A percentile compares a stretch with the other conserved stretches of the same genome.
Conservation (phyloP, 139 green algal genomes). For the Ostreobium quekettii region DNA sequence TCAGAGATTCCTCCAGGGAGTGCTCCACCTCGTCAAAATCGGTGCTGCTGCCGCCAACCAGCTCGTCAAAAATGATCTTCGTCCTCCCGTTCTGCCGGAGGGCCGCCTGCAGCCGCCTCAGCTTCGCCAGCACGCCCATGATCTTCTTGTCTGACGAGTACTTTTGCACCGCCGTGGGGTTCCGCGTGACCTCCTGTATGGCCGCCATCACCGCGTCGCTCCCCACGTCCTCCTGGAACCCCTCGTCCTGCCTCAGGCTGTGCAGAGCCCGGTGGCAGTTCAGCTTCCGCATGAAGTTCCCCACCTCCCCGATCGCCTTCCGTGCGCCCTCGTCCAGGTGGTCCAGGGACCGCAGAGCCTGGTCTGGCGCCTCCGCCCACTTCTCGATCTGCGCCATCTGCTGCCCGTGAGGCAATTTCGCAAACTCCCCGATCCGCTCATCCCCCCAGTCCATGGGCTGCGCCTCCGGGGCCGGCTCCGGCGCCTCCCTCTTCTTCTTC, state of each 20-base stretch:
- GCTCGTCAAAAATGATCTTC: conserved; percentile 17
- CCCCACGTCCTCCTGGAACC: conserved; percentile 11
- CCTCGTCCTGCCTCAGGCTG: neutral
- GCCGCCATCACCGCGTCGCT: neutral
- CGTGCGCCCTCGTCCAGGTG: conserved; percentile 6
- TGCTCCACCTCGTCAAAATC: neutral
- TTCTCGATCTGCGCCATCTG: conserved; percentile 2
- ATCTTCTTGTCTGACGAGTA: conserved; percentile 6
- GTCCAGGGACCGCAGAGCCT: neutral
- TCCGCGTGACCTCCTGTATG: conserved; percentile 2
- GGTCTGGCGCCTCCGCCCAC: conserved; percentile 8
- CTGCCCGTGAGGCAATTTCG: no score
- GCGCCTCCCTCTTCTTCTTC: no score
- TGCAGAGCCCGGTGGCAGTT: conserved; percentile 9
- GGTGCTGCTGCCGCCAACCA: neutral
- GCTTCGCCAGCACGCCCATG: conserved; percentile 21
- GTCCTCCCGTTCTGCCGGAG: conserved; percentile 19
- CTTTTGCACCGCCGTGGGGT: conserved; percentile 4
- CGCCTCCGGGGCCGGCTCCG: no score
- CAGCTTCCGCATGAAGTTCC: conserved; percentile 18
- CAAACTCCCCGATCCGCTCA: no score
- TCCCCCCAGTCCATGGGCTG: no score
- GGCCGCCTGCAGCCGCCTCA: conserved; percentile 22
- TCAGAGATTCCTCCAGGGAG: conserved; percentile 3
- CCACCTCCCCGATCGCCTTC: conserved; percentile 5